phyloP scores from a whole-genome alignment of 2,329 filamentous ascomycete genomes.

The Pseudovirgaria hyperparasitica region DNA sequence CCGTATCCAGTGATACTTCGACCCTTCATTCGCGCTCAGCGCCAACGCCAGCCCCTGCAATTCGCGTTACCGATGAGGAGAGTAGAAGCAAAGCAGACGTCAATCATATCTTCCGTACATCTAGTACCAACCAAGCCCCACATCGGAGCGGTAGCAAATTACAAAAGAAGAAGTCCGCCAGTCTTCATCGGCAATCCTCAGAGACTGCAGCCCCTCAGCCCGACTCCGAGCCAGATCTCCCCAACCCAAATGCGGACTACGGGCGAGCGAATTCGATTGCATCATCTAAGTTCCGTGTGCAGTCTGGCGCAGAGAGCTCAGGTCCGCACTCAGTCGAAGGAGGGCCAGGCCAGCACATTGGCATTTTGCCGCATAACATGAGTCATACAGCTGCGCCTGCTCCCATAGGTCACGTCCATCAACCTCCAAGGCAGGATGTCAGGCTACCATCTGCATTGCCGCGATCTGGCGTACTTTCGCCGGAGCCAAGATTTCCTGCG shows the following conservation, averaged over 20 bases:
- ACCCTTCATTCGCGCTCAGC: too few species aligned
- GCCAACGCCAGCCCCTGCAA: conserved; percentile 45
- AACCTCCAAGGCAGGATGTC: conserved; percentile 30
- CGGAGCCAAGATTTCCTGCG: conserved; percentile 37
- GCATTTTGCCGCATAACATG: conserved; percentile 28
- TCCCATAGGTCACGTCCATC: conserved; percentile 25
- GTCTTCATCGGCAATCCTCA: conserved; percentile 16
- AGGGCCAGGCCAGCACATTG: conserved; percentile 22
- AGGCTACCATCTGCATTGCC: conserved; percentile 29
- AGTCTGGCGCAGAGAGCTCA: too few species aligned
- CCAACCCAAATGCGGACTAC: conserved; percentile 11
- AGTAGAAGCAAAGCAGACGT: conserved; percentile 20
- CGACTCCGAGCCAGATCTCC: conserved; percentile 12
- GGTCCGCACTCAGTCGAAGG: conserved; percentile 18
- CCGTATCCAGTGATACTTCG: too few species aligned
- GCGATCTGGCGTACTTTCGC: conserved; percentile 16
- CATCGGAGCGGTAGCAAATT: conserved; percentile 25
- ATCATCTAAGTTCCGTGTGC: neutral
- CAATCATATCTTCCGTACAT: conserved; percentile 21
- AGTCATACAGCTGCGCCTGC: conserved; percentile 19
- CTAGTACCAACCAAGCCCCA: conserved; percentile 19
- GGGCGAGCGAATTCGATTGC: neutral
- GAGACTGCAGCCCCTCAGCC: conserved; percentile 10
- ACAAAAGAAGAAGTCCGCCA: conserved; percentile 25
- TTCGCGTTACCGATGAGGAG: conserved; percentile 62